Evolutionary conservation across 1,139 yeast species (phyloP), one percentile per base, ranked within the genome.

Genomic region (Suhomyces coccinellae): DNA sequence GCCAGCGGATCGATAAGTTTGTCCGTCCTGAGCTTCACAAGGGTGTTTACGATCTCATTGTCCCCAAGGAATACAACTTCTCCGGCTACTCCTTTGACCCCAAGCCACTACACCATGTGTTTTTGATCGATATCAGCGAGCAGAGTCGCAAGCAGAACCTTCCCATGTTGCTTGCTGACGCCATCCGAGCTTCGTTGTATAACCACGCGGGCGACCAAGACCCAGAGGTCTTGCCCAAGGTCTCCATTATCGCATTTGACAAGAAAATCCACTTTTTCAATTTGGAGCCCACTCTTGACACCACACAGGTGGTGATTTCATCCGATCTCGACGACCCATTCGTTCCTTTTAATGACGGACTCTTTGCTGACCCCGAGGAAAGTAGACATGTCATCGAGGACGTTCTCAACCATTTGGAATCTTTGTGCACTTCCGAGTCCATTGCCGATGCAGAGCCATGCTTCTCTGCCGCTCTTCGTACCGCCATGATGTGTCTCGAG

Each of bases 1-100:
- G 76, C 42, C 70, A 83, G 47, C 71, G 91, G 51, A 68, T 80
- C 13, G 96, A 89, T 63, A 75, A 79, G 57, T 70, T 69, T 34
- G 67, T 71, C 26, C 78, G 90, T 41, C 93, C 96, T 0, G 98
- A 93, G 59, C 71, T 91, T 40, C 83, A 79, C 49, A 77, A 73
- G 43, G 98, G 99, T 11, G 88, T 91, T 8, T 91, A 89, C 53
- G 99, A 93, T 58, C 78, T 88, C 50, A 62, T 82, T 13, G 97
- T 89, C 4, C 96, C 97, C 3, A 65, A 73, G 30, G 81, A 79
- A 41, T 91, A 88, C 62, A 83, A 87, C 67, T 71, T 77, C 33
- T 70, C 67, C 28, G 77, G 73, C 12, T 54, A 61, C 4, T 62
- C 56, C 3, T 44, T 45, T 12, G 49, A 47, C 2, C 52, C 67